Evolutionary conservation across 1,284 basidiomycete genomes (phyloP).

Genomic region (Fistulina hepatica): DNA sequence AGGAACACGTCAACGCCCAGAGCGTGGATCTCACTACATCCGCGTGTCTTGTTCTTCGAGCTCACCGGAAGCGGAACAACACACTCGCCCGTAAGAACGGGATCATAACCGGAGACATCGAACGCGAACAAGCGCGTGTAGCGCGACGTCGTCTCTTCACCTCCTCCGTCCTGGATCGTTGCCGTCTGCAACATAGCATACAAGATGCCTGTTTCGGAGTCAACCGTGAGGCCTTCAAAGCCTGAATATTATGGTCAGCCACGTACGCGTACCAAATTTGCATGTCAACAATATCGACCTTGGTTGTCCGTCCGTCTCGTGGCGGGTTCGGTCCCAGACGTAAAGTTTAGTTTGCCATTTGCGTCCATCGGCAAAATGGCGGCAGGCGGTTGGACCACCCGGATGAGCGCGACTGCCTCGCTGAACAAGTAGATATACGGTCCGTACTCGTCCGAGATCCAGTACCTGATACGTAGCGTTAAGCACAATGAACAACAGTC

Average conservation of each 20-base stretch:
- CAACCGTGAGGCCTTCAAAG: slow-evolving; percentile 53
- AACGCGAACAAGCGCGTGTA: slow-evolving; percentile 50
- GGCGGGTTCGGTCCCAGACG: slow-evolving; percentile 36
- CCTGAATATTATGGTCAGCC: slow-evolving; percentile 24
- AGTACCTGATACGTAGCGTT: slow-evolving; percentile 31
- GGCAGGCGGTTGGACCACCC: slow-evolving; percentile 48
- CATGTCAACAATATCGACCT: slow-evolving; percentile 16
- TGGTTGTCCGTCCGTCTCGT: slow-evolving; percentile 35
- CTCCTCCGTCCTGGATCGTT: slow-evolving; percentile 53
- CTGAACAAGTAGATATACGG: slow-evolving; percentile 55
- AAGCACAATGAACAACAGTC: slow-evolving; percentile 3
- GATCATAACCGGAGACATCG: slow-evolving; percentile 33
- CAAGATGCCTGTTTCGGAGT: slow-evolving; percentile 36
- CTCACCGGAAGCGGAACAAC: slow-evolving; percentile 49
- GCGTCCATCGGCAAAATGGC: slow-evolving; percentile 33
- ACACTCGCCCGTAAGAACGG: slow-evolving; percentile 31
- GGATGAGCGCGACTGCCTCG: slow-evolving; percentile 35
- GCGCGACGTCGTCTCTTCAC: slow-evolving; percentile 33
- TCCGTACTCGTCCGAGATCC: slow-evolving; percentile 61
- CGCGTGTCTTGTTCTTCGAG: slow-evolving; percentile 40
- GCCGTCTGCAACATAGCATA: slow-evolving; percentile 57
- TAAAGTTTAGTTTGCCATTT: slow-evolving; percentile 45
- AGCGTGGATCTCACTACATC: slow-evolving; percentile 48
- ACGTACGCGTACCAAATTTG: background rate
- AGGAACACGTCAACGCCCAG: slow-evolving; percentile 44